Evolutionary conservation across 805 yeast genomes (phyloP), one percentile per base, ranked within the genome.

Genomic region (Sugiyamaella marilandica): DNA sequence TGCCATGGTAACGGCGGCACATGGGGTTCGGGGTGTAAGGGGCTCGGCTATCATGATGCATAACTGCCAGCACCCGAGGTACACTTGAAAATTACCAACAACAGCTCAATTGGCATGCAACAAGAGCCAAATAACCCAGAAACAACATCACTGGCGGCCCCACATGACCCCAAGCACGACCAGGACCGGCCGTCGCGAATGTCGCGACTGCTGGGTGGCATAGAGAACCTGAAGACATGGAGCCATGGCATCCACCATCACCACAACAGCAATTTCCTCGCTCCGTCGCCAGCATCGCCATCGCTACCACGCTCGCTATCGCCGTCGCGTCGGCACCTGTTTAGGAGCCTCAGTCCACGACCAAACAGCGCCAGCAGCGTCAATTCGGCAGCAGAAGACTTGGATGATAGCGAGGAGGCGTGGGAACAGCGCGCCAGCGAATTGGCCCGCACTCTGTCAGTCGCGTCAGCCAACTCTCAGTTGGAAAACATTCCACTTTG

Each of bases 401-500:
- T 13, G 11, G 47, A 43, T 18, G 47, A 43, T 18, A 43, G 35
- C 47, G 47, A 43, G 47, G 16, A 43, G 18, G 47, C n/a, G 13
- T 43, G 47, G 47, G 47, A 43, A 24, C 16, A 43, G 47, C 35
- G 33, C 5, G 47, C 47, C 34, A 43, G 35, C 33, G 24, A 16
- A n/a, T 16, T 43, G 33, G 47, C 47, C 8, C 14, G 3, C 13
- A 31, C 35, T 21, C 47, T 34, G 16, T n/a, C 33, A 5, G 33
- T n/a, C 5, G 18, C 39, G 18, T 3, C 39, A 4, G 29, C 29
- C 29, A 5, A 3, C 7, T 7, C 39, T 35, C 39, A 14, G 8
- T 16, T 3, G 39, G 29, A 24, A 7, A 24, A 19, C 14, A 5
- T 39, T 5, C 21, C 43, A 16, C 19, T 24, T 5, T 2, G 14